These are phyloP conservation scores for Aspergillus calidoustus DNA, from an alignment of 2,329 filamentous ascomycete species.

Conservation along the genomic window DNA sequence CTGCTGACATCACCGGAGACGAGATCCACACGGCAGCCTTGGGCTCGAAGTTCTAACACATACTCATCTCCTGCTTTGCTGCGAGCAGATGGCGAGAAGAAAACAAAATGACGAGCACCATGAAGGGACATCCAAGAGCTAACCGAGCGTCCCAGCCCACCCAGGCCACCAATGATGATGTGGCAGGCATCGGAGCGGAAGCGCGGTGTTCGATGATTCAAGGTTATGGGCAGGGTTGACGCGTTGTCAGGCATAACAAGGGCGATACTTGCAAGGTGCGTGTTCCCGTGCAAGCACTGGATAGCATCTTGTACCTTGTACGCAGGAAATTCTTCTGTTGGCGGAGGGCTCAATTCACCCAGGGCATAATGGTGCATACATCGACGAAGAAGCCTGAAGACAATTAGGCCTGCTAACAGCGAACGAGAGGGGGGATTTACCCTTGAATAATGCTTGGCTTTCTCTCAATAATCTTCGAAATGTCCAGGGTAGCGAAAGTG, in stretches of 20 bases:
- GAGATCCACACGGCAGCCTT: slow-evolving; percentile 5
- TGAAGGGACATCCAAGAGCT: slow-evolving; percentile 22
- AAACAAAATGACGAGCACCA: slow-evolving; percentile 23
- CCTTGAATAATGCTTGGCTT: slow-evolving; percentile 3
- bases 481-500: neutral
- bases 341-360: slow-evolving; percentile 6
- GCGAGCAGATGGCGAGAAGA: slow-evolving; percentile 19
- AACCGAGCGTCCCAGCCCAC: slow-evolving; percentile 25
- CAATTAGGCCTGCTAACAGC: neutral
- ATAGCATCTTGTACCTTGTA: slow-evolving; percentile 28
- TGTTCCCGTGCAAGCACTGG: slow-evolving; percentile 35
- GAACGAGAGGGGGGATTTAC: neutral
- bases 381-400: neutral
- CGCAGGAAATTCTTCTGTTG: neutral
- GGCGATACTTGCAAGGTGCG: slow-evolving; percentile 47
- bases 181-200: slow-evolving; percentile 32
- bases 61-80: slow-evolving; percentile 1
- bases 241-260: slow-evolving; percentile 29
- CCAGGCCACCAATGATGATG: slow-evolving; percentile 25
- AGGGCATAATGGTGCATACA: slow-evolving; percentile 12
- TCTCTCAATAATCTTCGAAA: neutral
- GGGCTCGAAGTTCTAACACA: slow-evolving; percentile 12
- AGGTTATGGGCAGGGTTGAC: neutral
- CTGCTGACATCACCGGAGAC: slow-evolving; percentile 17
- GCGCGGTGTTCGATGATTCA: neutral